Percentiles rank a stretch among this genome's conserved stretches.
These are phyloP conservation scores for thale cress (Arabidopsis thaliana) DNA, from an alignment of 345 rosid species.

Conservation along the genomic window DNA sequence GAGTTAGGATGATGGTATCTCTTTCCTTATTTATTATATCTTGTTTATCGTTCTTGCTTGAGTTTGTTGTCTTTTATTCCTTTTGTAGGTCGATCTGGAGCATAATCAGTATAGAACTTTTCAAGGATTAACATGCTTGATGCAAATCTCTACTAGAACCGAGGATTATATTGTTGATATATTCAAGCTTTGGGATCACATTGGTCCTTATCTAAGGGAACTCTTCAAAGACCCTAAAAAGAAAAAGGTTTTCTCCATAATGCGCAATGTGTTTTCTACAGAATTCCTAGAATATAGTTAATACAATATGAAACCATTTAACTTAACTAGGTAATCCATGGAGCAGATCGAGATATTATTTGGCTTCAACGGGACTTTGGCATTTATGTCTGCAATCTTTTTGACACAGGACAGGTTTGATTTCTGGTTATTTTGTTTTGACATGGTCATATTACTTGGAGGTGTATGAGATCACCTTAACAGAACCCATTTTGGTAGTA, in stretches of 20 bases:
- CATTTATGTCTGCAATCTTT: slow-evolving; percentile 92
- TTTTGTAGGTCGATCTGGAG: slow-evolving; percentile 87
- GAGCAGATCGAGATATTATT: slow-evolving; percentile 89
- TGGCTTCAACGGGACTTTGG: slow-evolving; percentile 99
- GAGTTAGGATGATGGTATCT: not conserved
- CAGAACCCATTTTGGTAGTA: not conserved
- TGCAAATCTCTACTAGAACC: slow-evolving; percentile 94
- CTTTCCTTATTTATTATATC: not conserved
- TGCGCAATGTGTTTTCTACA: not conserved
- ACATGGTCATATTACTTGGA: slow-evolving; percentile 4
- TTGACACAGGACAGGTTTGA: slow-evolving; percentile 96
- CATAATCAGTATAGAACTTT: slow-evolving; percentile 96
- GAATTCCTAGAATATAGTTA: slow-evolving; percentile 17
- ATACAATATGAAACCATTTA: slow-evolving; percentile 40
- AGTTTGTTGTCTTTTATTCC: not conserved
- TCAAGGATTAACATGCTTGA: slow-evolving; percentile 95
- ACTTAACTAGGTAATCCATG: slow-evolving; percentile 89
- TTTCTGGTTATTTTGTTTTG: slow-evolving; percentile 25
- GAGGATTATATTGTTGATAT: slow-evolving; percentile 90
- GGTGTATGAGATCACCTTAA: not conserved
- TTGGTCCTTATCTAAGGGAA: slow-evolving; percentile 89
- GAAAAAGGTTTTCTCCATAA: slow-evolving; percentile 70
- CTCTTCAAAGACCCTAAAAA: slow-evolving; percentile 85
- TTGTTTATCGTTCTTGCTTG: not conserved
- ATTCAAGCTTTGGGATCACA: slow-evolving; percentile 78